Conservation (phyloP, 2,329 filamentous ascomycete genomes). For the Pyricularia sp. region DNA sequence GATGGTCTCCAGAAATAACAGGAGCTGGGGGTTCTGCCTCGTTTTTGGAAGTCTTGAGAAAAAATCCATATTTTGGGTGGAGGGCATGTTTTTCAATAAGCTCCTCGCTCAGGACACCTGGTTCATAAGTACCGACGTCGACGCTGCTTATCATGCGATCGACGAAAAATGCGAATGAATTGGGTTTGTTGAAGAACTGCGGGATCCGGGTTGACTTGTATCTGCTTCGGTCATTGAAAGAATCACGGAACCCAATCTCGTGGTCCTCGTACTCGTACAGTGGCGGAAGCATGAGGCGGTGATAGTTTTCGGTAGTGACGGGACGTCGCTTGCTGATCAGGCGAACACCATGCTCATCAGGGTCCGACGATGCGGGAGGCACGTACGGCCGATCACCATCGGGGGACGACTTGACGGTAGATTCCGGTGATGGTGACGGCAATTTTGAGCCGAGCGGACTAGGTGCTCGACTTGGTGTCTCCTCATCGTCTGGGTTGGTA, state of each 20-base stretch:
- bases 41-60: constrained; percentile 37
- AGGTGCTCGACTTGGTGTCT: constrained; percentile 13
- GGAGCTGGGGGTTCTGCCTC: constrained; percentile 28
- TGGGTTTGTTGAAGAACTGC: constrained; percentile 39
- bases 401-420: constrained; percentile 14
- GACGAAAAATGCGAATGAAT: constrained; percentile 42
- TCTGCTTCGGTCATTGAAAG: constrained; percentile 43
- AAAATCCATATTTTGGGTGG: constrained; percentile 45
- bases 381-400: constrained; percentile 16
- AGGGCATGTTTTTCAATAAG: constrained; percentile 38
- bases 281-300: constrained; percentile 43
- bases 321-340: constrained; percentile 30
- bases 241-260: constrained; percentile 52
- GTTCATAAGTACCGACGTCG: constrained; percentile 37
- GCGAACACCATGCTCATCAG: constrained; percentile 43
- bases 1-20: constrained; percentile 33
- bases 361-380: constrained; percentile 30
- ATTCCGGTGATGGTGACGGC: constrained; percentile 10
- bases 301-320: constrained; percentile 30
- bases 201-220: constrained; percentile 24
- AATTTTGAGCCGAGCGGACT: constrained; percentile 9
- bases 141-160: constrained; percentile 44
- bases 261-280: constrained; percentile 38
- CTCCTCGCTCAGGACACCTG: constrained; percentile 41
- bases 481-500: constrained; percentile 17